Evolutionary conservation across 1,284 basidiomycete species (phyloP), one percentile per base, ranked within the genome.

Genomic region (Tilletia indica): DNA sequence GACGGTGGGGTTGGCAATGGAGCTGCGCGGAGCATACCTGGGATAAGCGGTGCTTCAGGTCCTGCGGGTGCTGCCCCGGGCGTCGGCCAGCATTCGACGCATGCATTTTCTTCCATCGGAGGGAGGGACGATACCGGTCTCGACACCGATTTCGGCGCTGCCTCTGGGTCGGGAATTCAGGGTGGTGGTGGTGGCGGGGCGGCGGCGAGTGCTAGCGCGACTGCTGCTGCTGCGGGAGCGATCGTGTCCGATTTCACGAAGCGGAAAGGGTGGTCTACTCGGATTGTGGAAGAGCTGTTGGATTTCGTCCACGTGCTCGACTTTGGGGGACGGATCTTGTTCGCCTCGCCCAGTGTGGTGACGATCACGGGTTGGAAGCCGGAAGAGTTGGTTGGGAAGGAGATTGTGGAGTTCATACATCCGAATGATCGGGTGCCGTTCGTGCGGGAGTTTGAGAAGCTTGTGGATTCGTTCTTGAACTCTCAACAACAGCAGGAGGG

Each of bases 221-320:
- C 71, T 63, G 56, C 73, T 68, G 75, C 74, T 49, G 72, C 74
- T 6, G 36, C 77, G 71, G 70, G 69, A 71, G 25, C 70, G 72
- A 12, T 63, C 74, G 77, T 77, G 42, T 76, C 76, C 64, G 80
- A 80, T 61, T 80, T 81, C 54, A 81, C 80, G 49, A 79, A 78
- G 66, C 74, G 80, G 36, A 81, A 81, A 64, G 80, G 80, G 21
- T 81, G 80, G 80, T 73, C 77, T 12, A 76, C 69, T 2, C 75
- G 80, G 42, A 75, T 81, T 36, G 77, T 81, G 4, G 80, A 81
- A 56, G 80, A 81, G 67, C 70, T 81, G 64, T 73, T 80, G 54
- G 80, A 81, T 70, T 80, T 81, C 70, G 76, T 79, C 1, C 79
- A 80, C 64, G 80, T 81, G 21, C 71, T 81, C 47, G 79, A 80